Base-by-base conservation (phyloP, 352 stramenopile genomes). In the Phytophthora capsici region DNA sequence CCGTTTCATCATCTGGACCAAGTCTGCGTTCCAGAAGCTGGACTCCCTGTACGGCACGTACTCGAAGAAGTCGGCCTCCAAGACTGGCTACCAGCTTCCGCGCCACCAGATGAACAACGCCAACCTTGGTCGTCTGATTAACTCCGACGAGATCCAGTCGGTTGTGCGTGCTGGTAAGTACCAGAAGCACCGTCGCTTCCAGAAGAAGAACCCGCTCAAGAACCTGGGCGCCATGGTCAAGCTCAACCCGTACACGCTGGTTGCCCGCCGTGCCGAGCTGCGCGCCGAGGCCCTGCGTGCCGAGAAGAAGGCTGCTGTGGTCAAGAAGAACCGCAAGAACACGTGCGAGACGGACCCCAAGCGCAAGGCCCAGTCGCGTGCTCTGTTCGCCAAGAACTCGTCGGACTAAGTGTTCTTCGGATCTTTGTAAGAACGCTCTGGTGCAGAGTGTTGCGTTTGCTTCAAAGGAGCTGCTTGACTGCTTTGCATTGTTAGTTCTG, bases 1-100 rank as follows among this genome's bases (percentile, higher is more conserved):
- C 74, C 96, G 98, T 63, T 99, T 99, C 86, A 96, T 98, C 77
- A 94, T 99, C 78, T 99, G 97, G 97, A 99, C 97, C 69, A 95
- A 98, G 82, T 91, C 88, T 56, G 98, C 98, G 41, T 98, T 99
- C 66, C 94, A 99, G 75, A 91, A 97, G 74, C 85, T 99, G 38
- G 97, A 99, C 69, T 76, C 82, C 10, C 91, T 99, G 65, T 99
- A 98, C 82, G 97, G 97, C 74, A 97, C 91, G 57, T 96, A 95
- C 85, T 86, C 83, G 32, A 92, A 94, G 73, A 95, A 95, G 80
- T 92, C 87, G 63, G 65, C 79, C 26, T 79, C 88, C 34, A 99
- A 99, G 93, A 76, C 71, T 30, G 84, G 84, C 78, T 98, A 97
- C 89, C 75, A 84, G 72, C 90, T 99, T 30, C 98, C 98, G 57